phyloP scores from a whole-genome alignment of 1,284 basidiomycete genomes.

The Sporisorium exsertum region DNA sequence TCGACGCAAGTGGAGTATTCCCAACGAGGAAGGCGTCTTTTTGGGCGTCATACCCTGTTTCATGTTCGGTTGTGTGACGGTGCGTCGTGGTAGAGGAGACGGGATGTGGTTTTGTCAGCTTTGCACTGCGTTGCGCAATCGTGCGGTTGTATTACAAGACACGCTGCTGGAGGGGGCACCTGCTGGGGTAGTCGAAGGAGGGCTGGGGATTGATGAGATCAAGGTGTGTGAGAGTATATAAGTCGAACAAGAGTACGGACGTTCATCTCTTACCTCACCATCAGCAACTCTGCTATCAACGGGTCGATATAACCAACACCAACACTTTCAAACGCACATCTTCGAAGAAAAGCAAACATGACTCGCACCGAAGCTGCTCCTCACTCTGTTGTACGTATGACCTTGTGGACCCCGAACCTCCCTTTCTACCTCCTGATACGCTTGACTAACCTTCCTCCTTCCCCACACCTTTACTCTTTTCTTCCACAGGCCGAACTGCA shows the following conservation, averaged over 20 bases:
- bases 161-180: too few species aligned
- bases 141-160: too few species aligned
- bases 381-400: conserved; percentile 33
- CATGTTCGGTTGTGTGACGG: too few species aligned
- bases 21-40: too few species aligned
- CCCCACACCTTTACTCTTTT: neutral
- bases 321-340: neutral
- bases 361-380: conserved; percentile 46
- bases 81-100: neutral
- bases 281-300: neutral
- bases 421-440: neutral
- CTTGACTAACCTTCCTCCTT: neutral
- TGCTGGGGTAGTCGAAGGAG: too few species aligned
- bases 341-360: conserved; percentile 1
- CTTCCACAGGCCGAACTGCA: conserved; percentile 29
- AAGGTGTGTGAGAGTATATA: too few species aligned
- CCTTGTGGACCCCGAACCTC: too few species aligned
- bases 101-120: conserved; percentile 12
- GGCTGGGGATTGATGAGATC: too few species aligned
- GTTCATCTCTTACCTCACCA: too few species aligned
- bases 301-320: neutral
- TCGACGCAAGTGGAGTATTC: neutral
- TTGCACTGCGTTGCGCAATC: neutral
- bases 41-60: too few species aligned
- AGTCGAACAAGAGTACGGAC: too few species aligned